Base-by-base conservation (phyloP, 768 basidiomycete species). In the Hericium erinaceus region DNA sequence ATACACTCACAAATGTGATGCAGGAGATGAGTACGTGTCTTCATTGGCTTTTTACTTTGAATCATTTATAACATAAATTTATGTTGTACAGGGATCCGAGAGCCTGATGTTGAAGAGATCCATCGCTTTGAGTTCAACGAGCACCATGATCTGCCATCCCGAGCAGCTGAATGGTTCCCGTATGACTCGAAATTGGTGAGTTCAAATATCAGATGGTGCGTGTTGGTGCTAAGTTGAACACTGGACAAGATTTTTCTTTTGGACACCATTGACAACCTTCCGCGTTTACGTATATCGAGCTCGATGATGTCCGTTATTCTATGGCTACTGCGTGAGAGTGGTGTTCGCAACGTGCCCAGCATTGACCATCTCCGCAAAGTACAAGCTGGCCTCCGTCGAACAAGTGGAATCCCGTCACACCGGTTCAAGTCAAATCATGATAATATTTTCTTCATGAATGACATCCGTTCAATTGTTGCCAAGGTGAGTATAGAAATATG, bases 191-290 rank as follows among this genome's bases (percentile, higher is more conserved):
- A 52, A 33, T 13, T 26, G 18, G 51, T 52, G 37, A 13, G 24
- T 37, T 52, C 6, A 3, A 28, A 16, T 52, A 8, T 15, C 2
- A 52, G 8, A 15, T 52, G 11, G 1, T 24, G 13, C 10, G 12
- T 2, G 12, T 15, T 26, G 20, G 3, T 3, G 8, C 50, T 52
- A 2, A 52, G 3, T 22, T 24, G 18, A 18, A 12, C 18, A 24
- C 18, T 48, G 64, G 66, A 59, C 64, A 58, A 22, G 22, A 2
- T 22, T 22, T 58, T 67, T 41, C 54, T 67, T 16, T 58, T 66
- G 7, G 64, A 68, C 54, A 60, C 57, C 15, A 20, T 61, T 12
- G 62, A 64, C 40, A 67, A 65, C 56, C 57, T 67, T 16, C 64
- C 65, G 4, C 61, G 66, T 2, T 54, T 60, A 7, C 61, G 62